Conservation (phyloP, 2,329 filamentous ascomycete species). For the Rhynchosporium agropyri region DNA sequence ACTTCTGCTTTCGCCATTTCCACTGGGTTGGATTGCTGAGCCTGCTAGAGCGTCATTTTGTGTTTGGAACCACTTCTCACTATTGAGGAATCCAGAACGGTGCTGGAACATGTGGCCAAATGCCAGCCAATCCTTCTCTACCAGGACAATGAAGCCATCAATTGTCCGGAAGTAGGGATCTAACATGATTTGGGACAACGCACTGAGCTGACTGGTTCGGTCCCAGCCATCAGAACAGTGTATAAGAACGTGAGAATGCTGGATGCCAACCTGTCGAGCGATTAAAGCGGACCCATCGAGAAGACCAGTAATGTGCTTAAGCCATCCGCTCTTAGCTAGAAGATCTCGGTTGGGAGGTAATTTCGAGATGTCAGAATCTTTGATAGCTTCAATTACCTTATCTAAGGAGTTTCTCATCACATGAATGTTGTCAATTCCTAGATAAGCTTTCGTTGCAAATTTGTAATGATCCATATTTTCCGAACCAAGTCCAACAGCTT, state of each 20-base stretch:
- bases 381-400: constrained; percentile 85
- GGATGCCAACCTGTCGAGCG: constrained; percentile 83
- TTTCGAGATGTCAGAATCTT: constrained; percentile 86
- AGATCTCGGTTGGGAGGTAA: constrained; percentile 80
- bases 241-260: constrained; percentile 92
- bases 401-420: constrained; percentile 93
- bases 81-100: constrained; percentile 82
- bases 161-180: constrained; percentile 95
- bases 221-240: constrained; percentile 99
- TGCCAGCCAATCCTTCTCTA: constrained; percentile 97
- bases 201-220: constrained; percentile 91
- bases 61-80: constrained; percentile 90
- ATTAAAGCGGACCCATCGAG: constrained; percentile 85
- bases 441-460: constrained; percentile 85
- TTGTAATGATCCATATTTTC: constrained; percentile 99
- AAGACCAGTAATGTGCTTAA: constrained; percentile 84
- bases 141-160: constrained; percentile 88
- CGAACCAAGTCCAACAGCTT: constrained; percentile 87
- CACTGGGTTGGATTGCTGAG: constrained; percentile 62
- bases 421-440: constrained; percentile 98
- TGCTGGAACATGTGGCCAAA: constrained; percentile 98
- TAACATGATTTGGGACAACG: constrained; percentile 87
- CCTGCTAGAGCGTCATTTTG: constrained; percentile 79
- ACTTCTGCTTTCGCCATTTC: constrained; percentile 50
- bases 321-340: constrained; percentile 83